Base-by-base conservation (phyloP, 306 rosid genomes). In the Dryas alaskensis region DNA sequence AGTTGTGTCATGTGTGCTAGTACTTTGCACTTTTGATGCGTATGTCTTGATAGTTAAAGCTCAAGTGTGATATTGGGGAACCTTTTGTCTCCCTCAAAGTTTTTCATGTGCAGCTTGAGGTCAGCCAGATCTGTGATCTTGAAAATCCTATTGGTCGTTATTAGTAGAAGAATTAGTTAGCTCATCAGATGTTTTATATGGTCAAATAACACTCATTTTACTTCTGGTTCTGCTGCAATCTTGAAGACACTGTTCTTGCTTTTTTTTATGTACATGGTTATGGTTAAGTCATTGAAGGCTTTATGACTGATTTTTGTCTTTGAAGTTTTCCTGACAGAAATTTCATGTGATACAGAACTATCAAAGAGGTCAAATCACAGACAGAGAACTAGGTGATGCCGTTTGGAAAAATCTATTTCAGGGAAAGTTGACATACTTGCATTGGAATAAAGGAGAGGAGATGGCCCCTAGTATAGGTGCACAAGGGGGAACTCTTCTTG, bases 381-480 rank as follows among this genome's bases (percentile, higher is more conserved):
- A 81, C 72, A 84, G 37, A 66, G 84, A 85, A 81, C 55, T 81
- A 5, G 62, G 78, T 11, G 82, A 87, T 70, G 83, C 87, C 3
- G 42, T 86, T n/a, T 83, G 82, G 87, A 91, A 81, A 81, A 84
- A 81, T 73, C 69, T 93, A 52, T 53, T 77, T 22, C 86, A 76
- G 72, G 97, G 91, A 80, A 91, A 70, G 79, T 49, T 93, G 84
- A 91, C 98, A 10, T 93, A 82, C 86, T 19, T 91, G 80, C 98
- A 84, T 67, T 88, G 91, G 93, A 82, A 85, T 72, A 88, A 83
- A 82, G 98, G 96, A 81, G 88, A 84, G 81, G 97, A 86, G 84
- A 93, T 93, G 98, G 80, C 87, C 69, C 96, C 97, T 62, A 81
- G 88, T 66, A 84, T 89, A 57, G 84, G 81, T 47, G 88, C 60